phyloP scores from a whole-genome alignment of 768 basidiomycete species.

The Pholiota microspora region DNA sequence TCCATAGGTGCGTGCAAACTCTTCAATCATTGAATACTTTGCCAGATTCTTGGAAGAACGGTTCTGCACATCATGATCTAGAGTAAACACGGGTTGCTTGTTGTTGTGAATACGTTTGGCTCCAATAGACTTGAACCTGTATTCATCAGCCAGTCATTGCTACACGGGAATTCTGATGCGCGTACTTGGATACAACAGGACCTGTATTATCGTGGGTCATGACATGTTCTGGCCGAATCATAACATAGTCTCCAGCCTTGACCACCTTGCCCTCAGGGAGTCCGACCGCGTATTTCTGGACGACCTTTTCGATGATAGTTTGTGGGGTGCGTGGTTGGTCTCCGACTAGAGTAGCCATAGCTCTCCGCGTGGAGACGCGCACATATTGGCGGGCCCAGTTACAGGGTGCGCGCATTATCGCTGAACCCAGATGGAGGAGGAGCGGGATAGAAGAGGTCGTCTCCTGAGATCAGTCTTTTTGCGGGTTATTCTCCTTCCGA shows the following conservation, averaged over 20 bases:
- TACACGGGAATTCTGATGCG: slow-evolving; percentile 28
- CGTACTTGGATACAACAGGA: slow-evolving; percentile 95
- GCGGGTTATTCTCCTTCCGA: slow-evolving; percentile 1
- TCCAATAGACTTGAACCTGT: slow-evolving; percentile 92
- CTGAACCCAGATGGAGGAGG: not conserved
- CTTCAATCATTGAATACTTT: slow-evolving; percentile 91
- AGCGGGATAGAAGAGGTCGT: not conserved
- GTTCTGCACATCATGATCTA: slow-evolving; percentile 99
- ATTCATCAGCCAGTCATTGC: not conserved
- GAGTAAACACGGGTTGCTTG: slow-evolving; percentile 88
- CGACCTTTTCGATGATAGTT: slow-evolving; percentile 95
- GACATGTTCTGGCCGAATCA: slow-evolving; percentile 98
- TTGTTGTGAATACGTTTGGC: slow-evolving; percentile 81
- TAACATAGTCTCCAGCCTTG: slow-evolving; percentile 97
- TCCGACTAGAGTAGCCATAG: slow-evolving; percentile 25
- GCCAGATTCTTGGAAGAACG: slow-evolving; percentile 83
- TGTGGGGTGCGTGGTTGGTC: slow-evolving; percentile 50
- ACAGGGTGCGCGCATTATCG: slow-evolving; percentile 23
- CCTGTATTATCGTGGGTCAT: slow-evolving; percentile 99
- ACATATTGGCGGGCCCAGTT: slow-evolving; percentile 20
- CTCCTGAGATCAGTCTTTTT: not conserved
- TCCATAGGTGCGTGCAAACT: slow-evolving; percentile 79
- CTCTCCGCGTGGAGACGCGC: slow-evolving; percentile 16
- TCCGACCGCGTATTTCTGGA: slow-evolving; percentile 95
- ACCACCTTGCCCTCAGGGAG: slow-evolving; percentile 76